Conservation (phyloP, 306 rosid species). For the Dryas octopetala region DNA sequence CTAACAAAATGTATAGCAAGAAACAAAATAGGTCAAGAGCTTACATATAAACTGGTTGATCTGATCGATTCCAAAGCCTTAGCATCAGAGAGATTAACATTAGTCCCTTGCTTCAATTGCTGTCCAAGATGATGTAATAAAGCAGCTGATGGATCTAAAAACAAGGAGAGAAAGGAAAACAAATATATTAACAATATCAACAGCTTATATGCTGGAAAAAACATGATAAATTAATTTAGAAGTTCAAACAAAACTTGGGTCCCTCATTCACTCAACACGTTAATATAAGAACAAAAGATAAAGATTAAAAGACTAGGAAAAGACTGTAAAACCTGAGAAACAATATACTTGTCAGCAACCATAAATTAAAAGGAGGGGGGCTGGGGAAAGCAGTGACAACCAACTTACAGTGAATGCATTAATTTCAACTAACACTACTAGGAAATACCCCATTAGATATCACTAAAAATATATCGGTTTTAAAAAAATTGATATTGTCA, state of each 20-base stretch:
- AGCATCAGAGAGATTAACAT: constrained; percentile 54
- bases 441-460: too few species aligned
- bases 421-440: constrained; percentile 86
- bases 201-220: constrained; percentile 19
- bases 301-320: not conserved
- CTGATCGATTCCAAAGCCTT: constrained; percentile 62
- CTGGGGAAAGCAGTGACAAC: not conserved
- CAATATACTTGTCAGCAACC: not conserved
- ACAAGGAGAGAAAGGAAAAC: constrained; percentile 15
- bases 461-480: too few species aligned
- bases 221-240: constrained; percentile 2
- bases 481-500: too few species aligned
- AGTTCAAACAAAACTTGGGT: not conserved
- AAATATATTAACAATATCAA: constrained; percentile 24
- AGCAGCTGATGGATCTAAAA: constrained; percentile 50
- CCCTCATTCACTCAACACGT: not conserved
- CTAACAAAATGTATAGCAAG: constrained; percentile 4
- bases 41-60: constrained; percentile 74
- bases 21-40: constrained; percentile 30
- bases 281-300: not conserved
- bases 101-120: constrained; percentile 46
- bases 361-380: not conserved
- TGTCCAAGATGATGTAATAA: constrained; percentile 30
- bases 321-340: not conserved
- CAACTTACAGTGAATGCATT: constrained; percentile 93